A percentile compares a stretch with the other conserved stretches of the same genome.
These are phyloP conservation scores for Dacryopinax spathularia DNA, from an alignment of 768 basidiomycete genomes.

Conservation along the genomic window DNA sequence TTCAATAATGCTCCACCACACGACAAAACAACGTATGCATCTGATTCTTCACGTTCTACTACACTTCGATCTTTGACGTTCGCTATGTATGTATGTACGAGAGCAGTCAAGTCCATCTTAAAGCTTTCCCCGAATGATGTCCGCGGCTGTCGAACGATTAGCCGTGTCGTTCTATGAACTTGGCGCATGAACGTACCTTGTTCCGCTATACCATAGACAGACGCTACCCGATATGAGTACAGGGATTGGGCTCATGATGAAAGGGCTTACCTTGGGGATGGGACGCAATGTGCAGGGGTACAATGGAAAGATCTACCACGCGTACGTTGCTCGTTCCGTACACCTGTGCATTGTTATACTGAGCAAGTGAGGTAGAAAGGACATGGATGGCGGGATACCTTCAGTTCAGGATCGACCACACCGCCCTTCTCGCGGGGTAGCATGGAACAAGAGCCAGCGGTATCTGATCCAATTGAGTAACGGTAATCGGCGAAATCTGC, in stretches of 20 bases:
- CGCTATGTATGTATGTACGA: no score
- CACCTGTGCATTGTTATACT: conserved; percentile 5
- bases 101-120: no score
- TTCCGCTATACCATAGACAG: not conserved
- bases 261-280: conserved; percentile 16
- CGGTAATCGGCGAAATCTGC: not conserved
- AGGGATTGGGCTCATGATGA: not conserved
- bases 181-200: not conserved
- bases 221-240: not conserved
- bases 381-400: conserved; percentile 10
- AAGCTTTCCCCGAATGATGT: not conserved
- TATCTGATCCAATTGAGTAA: conserved; percentile 24
- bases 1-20: no score
- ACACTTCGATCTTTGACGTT: no score
- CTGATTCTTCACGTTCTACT: no score
- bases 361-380: not conserved
- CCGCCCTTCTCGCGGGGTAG: conserved; percentile 44
- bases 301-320: conserved; percentile 38
- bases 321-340: conserved; percentile 25
- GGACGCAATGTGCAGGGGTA: conserved; percentile 37
- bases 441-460: conserved; percentile 44
- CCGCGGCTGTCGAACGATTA: not conserved
- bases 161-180: not conserved
- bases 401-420: conserved; percentile 39
- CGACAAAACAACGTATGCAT: no score